Evolutionary conservation across 1,139 yeast species (phyloP).

Genomic region (Kodamaea suecica): DNA sequence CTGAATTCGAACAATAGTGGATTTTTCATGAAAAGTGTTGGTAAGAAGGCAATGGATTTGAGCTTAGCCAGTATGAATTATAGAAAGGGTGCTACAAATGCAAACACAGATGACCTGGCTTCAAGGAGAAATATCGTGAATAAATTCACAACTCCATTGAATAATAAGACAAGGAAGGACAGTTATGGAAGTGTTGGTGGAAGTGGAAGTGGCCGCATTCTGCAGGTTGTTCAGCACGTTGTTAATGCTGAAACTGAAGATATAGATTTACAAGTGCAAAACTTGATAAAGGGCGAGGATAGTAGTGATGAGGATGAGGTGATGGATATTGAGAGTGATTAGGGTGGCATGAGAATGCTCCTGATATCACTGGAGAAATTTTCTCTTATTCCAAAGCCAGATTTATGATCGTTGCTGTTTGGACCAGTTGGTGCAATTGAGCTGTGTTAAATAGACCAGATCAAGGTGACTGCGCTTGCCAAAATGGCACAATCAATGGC

Average conservation of each 20-base stretch:
- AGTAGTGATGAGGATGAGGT: constrained; percentile 58
- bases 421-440: too few relatives aligned
- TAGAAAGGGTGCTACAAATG: not conserved
- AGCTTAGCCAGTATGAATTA: constrained; percentile 16
- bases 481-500: too few relatives aligned
- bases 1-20: constrained; percentile 44
- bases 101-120: constrained; percentile 11
- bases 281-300: constrained; percentile 49
- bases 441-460: too few relatives aligned
- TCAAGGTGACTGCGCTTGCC: too few relatives aligned
- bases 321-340: constrained; percentile 65
- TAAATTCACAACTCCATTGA: constrained; percentile 21
- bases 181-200: too few relatives aligned
- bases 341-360: too few relatives aligned
- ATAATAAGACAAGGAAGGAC: constrained; percentile 17
- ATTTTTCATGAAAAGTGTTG: constrained; percentile 24
- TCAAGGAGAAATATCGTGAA: constrained; percentile 11
- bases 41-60: constrained; percentile 13
- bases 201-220: too few relatives aligned
- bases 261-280: constrained; percentile 27
- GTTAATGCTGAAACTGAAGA: constrained; percentile 8
- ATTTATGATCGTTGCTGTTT: too few relatives aligned
- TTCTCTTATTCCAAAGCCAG: too few relatives aligned
- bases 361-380: too few relatives aligned
- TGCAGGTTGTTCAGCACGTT: too few relatives aligned